Conservation (phyloP, 2,329 filamentous ascomycete species). For the Colletotrichum sp. region DNA sequence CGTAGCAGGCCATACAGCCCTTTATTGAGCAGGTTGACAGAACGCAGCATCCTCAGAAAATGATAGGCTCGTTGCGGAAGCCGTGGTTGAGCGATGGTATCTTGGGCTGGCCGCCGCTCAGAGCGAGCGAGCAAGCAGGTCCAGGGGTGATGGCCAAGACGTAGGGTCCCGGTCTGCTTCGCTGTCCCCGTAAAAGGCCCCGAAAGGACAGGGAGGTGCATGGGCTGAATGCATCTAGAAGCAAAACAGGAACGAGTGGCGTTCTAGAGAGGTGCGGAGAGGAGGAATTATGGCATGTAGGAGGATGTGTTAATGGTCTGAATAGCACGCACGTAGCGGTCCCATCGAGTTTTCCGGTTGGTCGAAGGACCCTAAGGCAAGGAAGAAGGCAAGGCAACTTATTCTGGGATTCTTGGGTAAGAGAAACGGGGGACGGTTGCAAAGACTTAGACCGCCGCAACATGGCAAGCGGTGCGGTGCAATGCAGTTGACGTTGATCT, state of each 20-base stretch:
- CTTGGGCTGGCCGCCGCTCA: neutral
- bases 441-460: neutral
- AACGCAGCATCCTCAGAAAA: neutral
- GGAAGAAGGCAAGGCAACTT: neutral
- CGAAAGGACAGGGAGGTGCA: neutral
- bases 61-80: neutral
- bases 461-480: neutral
- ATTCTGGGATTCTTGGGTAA: neutral
- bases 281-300: neutral
- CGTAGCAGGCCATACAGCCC: neutral
- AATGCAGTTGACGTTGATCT: neutral
- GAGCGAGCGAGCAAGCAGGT: neutral
- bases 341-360: neutral
- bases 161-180: neutral
- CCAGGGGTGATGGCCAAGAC: neutral
- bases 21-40: neutral
- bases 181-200: neutral
- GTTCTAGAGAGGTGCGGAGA: neutral
- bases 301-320: neutral
- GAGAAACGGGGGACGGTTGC: neutral
- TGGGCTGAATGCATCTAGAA: constrained; percentile 18
- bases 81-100: neutral
- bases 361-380: neutral
- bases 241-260: constrained; percentile 1
- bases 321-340: neutral